Evolutionary conservation across 352 stramenopile species (phyloP).

Genomic region (Phytophthora melonis): DNA sequence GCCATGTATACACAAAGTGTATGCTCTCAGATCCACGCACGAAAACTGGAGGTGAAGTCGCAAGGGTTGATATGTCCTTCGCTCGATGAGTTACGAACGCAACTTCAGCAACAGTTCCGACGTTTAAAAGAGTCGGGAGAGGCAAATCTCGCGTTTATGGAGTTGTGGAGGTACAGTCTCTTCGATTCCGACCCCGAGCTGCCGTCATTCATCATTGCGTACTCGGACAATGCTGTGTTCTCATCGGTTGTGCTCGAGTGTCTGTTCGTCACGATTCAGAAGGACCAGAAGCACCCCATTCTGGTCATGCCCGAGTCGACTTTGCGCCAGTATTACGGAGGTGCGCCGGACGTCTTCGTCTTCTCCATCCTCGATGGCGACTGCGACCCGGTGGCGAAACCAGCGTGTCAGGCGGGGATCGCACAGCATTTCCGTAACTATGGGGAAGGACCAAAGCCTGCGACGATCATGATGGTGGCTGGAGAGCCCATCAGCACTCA

Average conservation of each 20-base stretch:
- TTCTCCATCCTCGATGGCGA: conserved; percentile 43
- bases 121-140: background rate
- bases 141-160: conserved; percentile 18
- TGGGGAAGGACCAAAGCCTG: background rate
- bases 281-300: conserved; percentile 28
- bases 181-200: conserved; percentile 22
- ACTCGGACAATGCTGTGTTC: conserved; percentile 10
- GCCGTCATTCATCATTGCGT: conserved; percentile 33
- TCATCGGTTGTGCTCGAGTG: conserved; percentile 40
- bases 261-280: conserved; percentile 40
- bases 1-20: conserved; percentile 17
- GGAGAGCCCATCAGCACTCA: conserved; percentile 35
- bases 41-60: background rate
- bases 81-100: conserved; percentile 9
- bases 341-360: conserved; percentile 47
- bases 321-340: conserved; percentile 14
- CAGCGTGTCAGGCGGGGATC: conserved; percentile 14
- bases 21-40: conserved; percentile 4
- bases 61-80: background rate
- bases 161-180: conserved; percentile 46
- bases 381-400: conserved; percentile 8
- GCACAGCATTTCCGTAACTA: conserved; percentile 16
- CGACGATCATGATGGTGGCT: conserved; percentile 41
- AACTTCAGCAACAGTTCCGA: conserved; percentile 16
- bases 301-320: conserved; percentile 36